Percentiles rank a stretch among this genome's conserved stretches.
Conservation (phyloP, 106 monocot genomes). For the Dioscorea zingiberensis region DNA sequence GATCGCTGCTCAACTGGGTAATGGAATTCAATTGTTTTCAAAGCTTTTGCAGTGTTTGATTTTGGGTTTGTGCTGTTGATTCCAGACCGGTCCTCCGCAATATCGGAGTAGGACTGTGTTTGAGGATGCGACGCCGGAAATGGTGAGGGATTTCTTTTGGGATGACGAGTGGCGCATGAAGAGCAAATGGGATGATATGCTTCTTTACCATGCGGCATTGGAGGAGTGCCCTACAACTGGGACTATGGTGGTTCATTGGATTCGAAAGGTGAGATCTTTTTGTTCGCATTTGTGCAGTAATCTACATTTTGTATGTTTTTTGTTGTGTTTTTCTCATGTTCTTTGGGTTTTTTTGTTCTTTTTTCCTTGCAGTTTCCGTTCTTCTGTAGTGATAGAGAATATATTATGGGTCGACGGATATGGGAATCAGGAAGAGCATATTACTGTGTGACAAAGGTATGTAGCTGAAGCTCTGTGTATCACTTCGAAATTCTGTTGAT, state of each 20-base stretch:
- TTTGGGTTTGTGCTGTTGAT: not conserved
- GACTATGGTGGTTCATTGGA: conserved; percentile 78
- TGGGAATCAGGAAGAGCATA: conserved; percentile 60
- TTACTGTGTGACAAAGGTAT: conserved; percentile 90
- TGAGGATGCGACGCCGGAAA: conserved; percentile 74
- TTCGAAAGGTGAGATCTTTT: conserved; percentile 58
- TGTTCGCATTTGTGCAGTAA: not conserved
- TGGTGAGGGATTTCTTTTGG: conserved; percentile 90
- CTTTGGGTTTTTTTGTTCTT: conserved; percentile 2
- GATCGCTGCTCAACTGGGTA: no score
- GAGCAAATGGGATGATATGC: conserved; percentile 95
- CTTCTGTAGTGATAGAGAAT: conserved; percentile 91
- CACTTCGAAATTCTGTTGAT: no score
- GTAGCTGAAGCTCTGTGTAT: no score
- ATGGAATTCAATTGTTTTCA: no score
- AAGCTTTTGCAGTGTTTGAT: not conserved
- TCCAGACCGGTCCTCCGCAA: conserved; percentile 66
- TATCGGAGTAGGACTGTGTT: conserved; percentile 86
- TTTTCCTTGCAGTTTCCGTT: conserved; percentile 63
- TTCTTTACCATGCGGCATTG: conserved; percentile 58
- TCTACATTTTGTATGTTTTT: not conserved
- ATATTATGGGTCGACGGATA: conserved; percentile 76
- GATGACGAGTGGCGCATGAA: conserved; percentile 78
- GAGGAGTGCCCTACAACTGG: conserved; percentile 73
- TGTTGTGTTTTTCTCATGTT: conserved; percentile 4